phyloP scores from a whole-genome alignment of 169 alveolate genomes.

The Plasmodium vinckei region DNA sequence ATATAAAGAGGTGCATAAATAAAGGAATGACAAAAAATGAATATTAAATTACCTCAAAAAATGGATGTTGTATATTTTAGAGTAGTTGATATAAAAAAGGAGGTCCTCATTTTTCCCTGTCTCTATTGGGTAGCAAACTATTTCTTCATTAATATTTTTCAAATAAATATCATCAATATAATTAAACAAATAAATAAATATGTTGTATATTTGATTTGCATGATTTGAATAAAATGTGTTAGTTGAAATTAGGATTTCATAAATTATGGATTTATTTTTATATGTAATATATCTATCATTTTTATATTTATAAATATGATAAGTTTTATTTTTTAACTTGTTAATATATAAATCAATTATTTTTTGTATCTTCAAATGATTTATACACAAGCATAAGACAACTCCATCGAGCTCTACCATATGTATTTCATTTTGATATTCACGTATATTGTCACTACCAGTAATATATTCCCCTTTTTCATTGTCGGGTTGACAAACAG shows the following conservation, averaged over 20 bases:
- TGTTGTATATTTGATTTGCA: slow-evolving; percentile 10
- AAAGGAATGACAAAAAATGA: background rate
- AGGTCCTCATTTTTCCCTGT: slow-evolving; percentile 10
- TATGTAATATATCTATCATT: background rate
- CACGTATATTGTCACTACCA: background rate
- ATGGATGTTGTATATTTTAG: slow-evolving; percentile 14
- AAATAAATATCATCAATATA: slow-evolving; percentile 43
- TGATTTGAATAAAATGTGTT: slow-evolving; percentile 23
- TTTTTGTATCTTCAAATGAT: background rate
- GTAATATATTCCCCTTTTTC: background rate
- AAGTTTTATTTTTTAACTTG: background rate
- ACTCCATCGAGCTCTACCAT: slow-evolving; percentile 4
- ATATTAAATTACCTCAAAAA: slow-evolving; percentile 13
- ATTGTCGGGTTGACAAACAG: background rate
- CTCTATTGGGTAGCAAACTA: background rate
- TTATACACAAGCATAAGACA: slow-evolving; percentile 2
- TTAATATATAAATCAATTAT: slow-evolving; percentile 11
- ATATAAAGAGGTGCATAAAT: background rate
- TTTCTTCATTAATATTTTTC: background rate
- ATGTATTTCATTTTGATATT: background rate
- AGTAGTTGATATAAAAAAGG: slow-evolving; percentile 17
- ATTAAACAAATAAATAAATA: slow-evolving; percentile 39
- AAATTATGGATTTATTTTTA: slow-evolving; percentile 26
- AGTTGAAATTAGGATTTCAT: slow-evolving; percentile 27
- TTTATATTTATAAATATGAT: background rate